Evolutionary conservation across 2,329 filamentous ascomycete species (phyloP), one percentile per base, ranked within the genome.

Genomic region (Exophiala sp.): DNA sequence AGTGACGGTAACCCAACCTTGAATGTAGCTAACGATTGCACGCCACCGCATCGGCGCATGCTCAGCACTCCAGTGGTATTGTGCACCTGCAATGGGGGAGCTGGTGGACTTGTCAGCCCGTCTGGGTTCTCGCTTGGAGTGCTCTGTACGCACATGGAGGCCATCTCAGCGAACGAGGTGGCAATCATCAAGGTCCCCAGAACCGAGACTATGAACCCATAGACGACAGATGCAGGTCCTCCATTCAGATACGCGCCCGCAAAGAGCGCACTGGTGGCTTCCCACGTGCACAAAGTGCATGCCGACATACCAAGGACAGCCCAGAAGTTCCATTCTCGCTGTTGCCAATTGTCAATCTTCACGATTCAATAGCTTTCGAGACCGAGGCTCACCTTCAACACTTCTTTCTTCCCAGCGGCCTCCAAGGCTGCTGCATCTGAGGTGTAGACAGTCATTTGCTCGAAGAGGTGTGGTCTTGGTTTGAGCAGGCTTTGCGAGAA

Each of bases 21-120:
- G 50, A n/a, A 58, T 43, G 18, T 54, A 62, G 55, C 60, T 59
- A 41, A 56, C 45, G 16, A 56, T 40, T 9, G 54, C 47, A 5
- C 46, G 34, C 46, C 44, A 55, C 20, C 39, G 44, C 3, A 41
- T 3, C 9, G 60, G 52, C 35, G 58, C 68, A 48, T 72, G 69
- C 56, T 71, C 69, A 50, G 67, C 68, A 24, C 69, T 69, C 71
- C 71, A 73, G 57, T 72, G 70, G 41, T 72, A 72, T 51, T 73
- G 71, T 10, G 68, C 71, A 46, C 67, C 70, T 3, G 69, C 70
- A 2, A 69, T 71, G 21, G 70, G 70, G 9, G 70, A 63, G 50
- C 66, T 69, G 35, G 10, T 5, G 16, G 6, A n/a, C 24, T 29
- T 29, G 24, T 29, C 24, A 29, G 7, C 48, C 52, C 14, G 21